These are phyloP conservation scores for Immersiella caudata DNA, from an alignment of 495 filamentous ascomycete species.

Conservation along the genomic window DNA sequence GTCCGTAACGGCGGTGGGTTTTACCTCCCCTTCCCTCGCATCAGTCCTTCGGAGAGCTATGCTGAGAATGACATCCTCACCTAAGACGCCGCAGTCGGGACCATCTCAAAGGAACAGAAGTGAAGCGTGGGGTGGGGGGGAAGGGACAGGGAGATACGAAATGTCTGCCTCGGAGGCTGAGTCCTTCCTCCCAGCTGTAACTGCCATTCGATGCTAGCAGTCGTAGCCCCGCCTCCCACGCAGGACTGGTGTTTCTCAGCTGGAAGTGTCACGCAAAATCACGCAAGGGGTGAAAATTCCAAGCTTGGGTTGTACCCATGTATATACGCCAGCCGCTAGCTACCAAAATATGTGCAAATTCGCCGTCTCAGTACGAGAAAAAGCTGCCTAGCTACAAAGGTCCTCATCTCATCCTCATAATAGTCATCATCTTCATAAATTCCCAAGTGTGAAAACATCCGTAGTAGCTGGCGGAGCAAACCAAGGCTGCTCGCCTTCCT, in stretches of 20 bases:
- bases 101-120: background rate
- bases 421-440: background rate
- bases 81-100: background rate
- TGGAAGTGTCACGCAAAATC: background rate
- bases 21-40: background rate
- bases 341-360: background rate
- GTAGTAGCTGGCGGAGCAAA: background rate
- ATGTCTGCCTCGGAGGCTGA: background rate
- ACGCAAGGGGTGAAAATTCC: background rate
- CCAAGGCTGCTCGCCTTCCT: background rate
- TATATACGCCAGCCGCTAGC: background rate
- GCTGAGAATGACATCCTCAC: no score
- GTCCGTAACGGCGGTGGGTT: background rate
- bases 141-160: background rate
- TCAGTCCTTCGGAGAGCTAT: no score
- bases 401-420: background rate
- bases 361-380: background rate
- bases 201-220: background rate
- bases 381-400: background rate
- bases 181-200: background rate
- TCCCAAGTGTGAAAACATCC: background rate
- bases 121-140: background rate
- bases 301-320: background rate
- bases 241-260: background rate
- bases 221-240: background rate